Conservation (phyloP, 208 protist genomes). For the Tetramitus jugosus region DNA sequence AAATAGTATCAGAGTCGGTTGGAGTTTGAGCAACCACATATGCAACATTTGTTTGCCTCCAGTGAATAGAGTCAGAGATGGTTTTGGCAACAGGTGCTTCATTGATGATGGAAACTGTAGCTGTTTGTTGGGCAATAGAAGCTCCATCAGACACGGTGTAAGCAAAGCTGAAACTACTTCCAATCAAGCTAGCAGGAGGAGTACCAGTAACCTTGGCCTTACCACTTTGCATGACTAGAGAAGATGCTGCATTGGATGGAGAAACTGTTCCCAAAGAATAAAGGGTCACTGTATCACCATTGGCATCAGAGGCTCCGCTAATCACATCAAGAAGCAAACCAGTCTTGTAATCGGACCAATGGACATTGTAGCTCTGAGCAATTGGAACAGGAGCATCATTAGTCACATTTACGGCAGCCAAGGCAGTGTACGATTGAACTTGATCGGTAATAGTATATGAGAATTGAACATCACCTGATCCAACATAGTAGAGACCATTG, state of each 20-base stretch:
- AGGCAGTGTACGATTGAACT: too few relatives aligned
- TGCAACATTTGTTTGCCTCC: not conserved
- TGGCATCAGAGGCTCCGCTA: not conserved
- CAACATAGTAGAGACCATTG: not conserved
- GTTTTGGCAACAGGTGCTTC: not conserved
- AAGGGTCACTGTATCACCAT: not conserved
- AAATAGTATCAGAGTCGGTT: not conserved
- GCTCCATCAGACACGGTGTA: not conserved
- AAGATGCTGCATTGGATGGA: not conserved
- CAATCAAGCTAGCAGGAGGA: too few relatives aligned
- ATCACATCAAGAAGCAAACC: not conserved
- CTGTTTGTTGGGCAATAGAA: not conserved
- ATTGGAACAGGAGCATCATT: not conserved
- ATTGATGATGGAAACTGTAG: not conserved
- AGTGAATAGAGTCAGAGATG: not conserved
- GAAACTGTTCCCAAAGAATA: not conserved
- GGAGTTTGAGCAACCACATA: not conserved
- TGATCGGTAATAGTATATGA: not conserved
- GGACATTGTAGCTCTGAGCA: not conserved
- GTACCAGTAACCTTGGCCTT: too few relatives aligned
- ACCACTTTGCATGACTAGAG: too few relatives aligned
- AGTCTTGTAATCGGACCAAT: not conserved
- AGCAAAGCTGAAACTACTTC: not conserved
- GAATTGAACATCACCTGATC: not conserved
- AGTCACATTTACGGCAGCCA: not conserved